These are phyloP conservation scores for Cyclotella choctawhatcheeana DNA, from an alignment of 108 stramenopile species.

Conservation along the genomic window DNA sequence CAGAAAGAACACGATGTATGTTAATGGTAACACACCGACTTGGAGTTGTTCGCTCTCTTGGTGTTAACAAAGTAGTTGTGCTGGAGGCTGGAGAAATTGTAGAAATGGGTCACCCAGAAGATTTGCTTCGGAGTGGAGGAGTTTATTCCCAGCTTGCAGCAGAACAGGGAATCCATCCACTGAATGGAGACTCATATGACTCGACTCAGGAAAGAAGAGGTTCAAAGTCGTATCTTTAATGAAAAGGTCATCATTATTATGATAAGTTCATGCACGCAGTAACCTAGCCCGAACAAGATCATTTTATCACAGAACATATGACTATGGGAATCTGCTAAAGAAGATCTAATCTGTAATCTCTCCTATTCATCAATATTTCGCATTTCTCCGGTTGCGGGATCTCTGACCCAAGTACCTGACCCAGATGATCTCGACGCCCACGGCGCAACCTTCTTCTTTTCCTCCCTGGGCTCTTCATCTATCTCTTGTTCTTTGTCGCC, in stretches of 20 bases:
- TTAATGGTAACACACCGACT: constrained; percentile 91
- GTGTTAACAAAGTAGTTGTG: constrained; percentile 91
- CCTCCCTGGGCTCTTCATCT: constrained; percentile 35
- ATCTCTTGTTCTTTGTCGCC: constrained; percentile 2
- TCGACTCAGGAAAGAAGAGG: neutral
- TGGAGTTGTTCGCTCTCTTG: constrained; percentile 82
- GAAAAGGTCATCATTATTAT: neutral
- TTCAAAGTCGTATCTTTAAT: neutral
- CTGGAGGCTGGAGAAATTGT: constrained; percentile 88
- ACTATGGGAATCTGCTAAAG: neutral
- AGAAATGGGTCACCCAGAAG: constrained; percentile 92
- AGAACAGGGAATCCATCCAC: constrained; percentile 80
- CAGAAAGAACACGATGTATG: constrained; percentile 78
- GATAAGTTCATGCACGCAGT: neutral
- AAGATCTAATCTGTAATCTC: neutral
- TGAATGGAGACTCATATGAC: constrained; percentile 11
- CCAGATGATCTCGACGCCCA: constrained; percentile 79
- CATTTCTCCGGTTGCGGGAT: constrained; percentile 82
- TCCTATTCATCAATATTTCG: constrained; percentile 72
- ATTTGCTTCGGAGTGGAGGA: constrained; percentile 71
- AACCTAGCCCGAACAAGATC: neutral
- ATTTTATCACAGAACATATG: neutral
- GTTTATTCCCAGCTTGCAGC: constrained; percentile 77
- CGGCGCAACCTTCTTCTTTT: constrained; percentile 61
- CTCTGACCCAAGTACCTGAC: constrained; percentile 79